These are phyloP conservation scores for Dothistroma septosporum DNA, from an alignment of 2,329 filamentous ascomycete genomes.

Conservation along the genomic window DNA sequence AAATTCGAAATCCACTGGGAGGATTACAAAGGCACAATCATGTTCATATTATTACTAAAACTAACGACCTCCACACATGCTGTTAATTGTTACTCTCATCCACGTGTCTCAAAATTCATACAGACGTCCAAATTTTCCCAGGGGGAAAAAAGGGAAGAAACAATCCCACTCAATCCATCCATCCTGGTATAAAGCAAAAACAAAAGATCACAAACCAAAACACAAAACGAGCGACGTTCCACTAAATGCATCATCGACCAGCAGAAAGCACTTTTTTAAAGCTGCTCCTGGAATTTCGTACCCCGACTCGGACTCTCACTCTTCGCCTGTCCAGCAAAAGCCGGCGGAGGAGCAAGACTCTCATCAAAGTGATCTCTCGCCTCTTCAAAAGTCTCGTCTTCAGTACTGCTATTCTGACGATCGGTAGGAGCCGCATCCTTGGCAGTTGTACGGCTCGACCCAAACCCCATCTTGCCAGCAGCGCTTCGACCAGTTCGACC, in stretches of 20 bases:
- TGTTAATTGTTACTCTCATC: no score
- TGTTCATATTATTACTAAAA: no score
- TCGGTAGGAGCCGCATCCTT: conserved; percentile 2
- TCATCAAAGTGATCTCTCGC: conserved; percentile 50
- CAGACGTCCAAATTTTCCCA: no score
- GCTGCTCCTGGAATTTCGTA: conserved; percentile 58
- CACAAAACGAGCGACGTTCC: background rate
- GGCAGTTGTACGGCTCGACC: conserved; percentile 12
- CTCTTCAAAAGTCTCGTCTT: conserved; percentile 52
- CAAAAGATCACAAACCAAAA: background rate
- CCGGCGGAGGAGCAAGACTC: conserved; percentile 40
- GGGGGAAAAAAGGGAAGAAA: no score
- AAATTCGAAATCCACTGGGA: no score
- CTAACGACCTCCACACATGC: no score
- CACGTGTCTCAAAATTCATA: no score
- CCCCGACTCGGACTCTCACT: conserved; percentile 47
- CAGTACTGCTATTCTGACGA: conserved; percentile 24
- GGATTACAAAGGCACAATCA: no score
- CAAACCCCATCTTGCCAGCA: conserved; percentile 33
- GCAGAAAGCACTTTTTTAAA: conserved; percentile 38
- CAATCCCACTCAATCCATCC: no score
- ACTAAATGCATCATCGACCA: conserved; percentile 10
- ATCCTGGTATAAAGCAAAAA: conserved; percentile 1
- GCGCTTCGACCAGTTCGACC: conserved; percentile 27
- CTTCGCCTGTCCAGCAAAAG: conserved; percentile 35